Conservation (phyloP, 257 asterid genomes). For the Buddleja alternifolia region DNA sequence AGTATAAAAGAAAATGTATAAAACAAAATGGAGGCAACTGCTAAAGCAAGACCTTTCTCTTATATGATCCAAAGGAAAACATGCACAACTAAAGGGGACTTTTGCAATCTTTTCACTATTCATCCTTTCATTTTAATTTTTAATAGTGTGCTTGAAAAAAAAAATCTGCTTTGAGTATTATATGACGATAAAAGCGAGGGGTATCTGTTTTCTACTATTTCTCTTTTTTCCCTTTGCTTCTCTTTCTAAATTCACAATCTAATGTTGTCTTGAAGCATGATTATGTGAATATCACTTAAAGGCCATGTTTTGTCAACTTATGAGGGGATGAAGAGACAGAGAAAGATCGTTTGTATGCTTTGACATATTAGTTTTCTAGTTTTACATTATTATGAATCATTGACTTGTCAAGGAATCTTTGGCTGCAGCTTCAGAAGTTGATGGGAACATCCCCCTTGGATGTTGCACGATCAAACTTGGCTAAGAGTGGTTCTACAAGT, state of each 20-base stretch:
- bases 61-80: neutral
- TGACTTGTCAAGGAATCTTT: conserved; percentile 22
- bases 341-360: neutral
- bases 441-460: conserved; percentile 90
- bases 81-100: neutral
- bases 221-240: neutral
- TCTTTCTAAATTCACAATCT: neutral
- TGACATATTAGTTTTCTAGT: neutral
- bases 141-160: neutral
- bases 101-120: neutral
- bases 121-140: neutral
- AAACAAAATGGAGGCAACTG: neutral
- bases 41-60: neutral
- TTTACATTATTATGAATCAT: conserved; percentile 9
- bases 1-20: neutral
- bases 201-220: neutral
- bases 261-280: conserved; percentile 5
- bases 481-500: conserved; percentile 83
- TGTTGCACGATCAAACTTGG: conserved; percentile 77
- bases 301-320: conserved; percentile 19
- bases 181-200: neutral
- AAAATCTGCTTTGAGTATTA: neutral
- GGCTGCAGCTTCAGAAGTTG: conserved; percentile 75
- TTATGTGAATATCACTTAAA: conserved; percentile 6
- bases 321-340: neutral